Evolutionary conservation across 805 yeast species (phyloP).

Genomic region (Candida odintsovae): DNA sequence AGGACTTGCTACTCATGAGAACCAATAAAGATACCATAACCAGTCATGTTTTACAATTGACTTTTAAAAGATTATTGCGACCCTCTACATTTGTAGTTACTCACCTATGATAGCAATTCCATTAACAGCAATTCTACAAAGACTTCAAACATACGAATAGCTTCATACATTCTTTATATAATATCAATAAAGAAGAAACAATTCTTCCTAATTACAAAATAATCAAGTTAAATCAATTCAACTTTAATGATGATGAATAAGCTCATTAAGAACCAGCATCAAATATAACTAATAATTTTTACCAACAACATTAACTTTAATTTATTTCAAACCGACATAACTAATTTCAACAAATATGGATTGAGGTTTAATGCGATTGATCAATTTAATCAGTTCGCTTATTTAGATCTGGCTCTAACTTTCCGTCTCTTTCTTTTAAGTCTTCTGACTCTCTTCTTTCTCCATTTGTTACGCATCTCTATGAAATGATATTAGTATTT

Average conservation of each 20-base stretch:
- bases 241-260: not conserved
- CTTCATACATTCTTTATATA: conserved; percentile 13
- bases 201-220: not conserved
- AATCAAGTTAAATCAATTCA: not conserved
- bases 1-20: too few species aligned
- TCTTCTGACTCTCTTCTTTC: conserved; percentile 99
- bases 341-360: not conserved
- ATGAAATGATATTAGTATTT: conserved; percentile 15
- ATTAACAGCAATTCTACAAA: too few species aligned
- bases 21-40: too few species aligned
- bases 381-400: conserved; percentile 43
- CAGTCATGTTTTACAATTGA: too few species aligned
- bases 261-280: conserved; percentile 12
- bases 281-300: conserved; percentile 1
- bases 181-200: conserved; percentile 7
- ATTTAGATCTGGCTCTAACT: conserved; percentile 99
- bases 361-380: too few species aligned
- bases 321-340: not conserved
- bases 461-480: conserved; percentile 95
- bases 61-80: too few species aligned
- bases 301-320: too few species aligned
- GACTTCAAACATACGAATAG: conserved; percentile 12
- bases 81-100: too few species aligned
- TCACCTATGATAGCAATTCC: too few species aligned
- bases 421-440: conserved; percentile 99